Evolutionary conservation across 1,139 yeast genomes (phyloP), one percentile per base, ranked within the genome.

Genomic region (Taphrina pruni): DNA sequence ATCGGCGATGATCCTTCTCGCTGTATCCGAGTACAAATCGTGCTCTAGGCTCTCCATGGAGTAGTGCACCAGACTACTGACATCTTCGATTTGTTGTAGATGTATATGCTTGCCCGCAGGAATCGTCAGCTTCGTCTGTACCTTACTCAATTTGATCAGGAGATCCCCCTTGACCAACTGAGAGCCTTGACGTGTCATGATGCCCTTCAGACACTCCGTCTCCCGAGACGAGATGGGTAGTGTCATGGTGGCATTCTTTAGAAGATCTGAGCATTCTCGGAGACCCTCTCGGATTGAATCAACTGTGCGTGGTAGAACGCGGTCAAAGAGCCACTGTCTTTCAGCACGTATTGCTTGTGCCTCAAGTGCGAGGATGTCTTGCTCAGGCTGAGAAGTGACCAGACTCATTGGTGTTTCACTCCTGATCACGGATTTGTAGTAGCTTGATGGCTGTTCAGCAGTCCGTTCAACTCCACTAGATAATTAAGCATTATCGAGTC

Each of bases 131-230:
- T 58, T 58, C 14, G 43, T 39, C 12, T 56, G 54, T 11, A 55
- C 32, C 9, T 50, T 46, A 21, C 45, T 46, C 61, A 64, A 11
- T 20, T 57, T 56, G 17, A 64, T 26, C 3, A 48, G 36, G 11
- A 64, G 43, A 55, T 64, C 70, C 7, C 70, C 62, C 65, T 69
- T 69, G 55, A 66, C 61, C 35, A 69, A 45, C 6, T 51, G 54
- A 8, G 60, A 20, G 2, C 70, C 70, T 20, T 50, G 57, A 11
- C 70, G 60, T n/a, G 60, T 50, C 46, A 57, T 41, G 14, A 69
- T 48, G 11, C 70, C 70, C 54, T 69, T 69, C 26, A 69, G 41
- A 38, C 43, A 43, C 45, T 69, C 70, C 14, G 58, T 69, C n/a
- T 56, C 66, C n/a, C 66, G 55, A 7, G 68, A 56, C 9, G 70